Base-by-base conservation (phyloP, 129 eudicot species). In the Chrysanthemum makinoi region DNA sequence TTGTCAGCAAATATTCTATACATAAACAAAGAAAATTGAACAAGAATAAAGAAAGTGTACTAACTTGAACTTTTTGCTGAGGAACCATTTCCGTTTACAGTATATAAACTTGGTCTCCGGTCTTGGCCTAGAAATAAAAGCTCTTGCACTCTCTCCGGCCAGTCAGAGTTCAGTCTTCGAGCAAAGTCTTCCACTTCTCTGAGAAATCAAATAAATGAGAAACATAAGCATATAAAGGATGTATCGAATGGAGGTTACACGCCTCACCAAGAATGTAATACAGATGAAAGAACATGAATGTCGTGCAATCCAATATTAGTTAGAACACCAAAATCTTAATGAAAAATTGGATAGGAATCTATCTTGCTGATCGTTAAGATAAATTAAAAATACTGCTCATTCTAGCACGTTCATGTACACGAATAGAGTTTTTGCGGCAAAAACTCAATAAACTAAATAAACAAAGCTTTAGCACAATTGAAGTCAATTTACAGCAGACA, bases 151-250 rank as follows among this genome's bases (percentile, higher is more conserved):
- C 93, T 86, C 71, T 89, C 90, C 0, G 90, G 90, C 93, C 96
- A 89, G 65, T 86, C 87, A 6, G 91, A 86, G 66, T 87, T 89
- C 82, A 89, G 75, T 79, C 96, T 84, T 73, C 96, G 79, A 11
- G 90, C 89, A 60, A 89, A 89, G 66, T 89, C 96, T 79, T 82
- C 94, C 12, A 89, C 96, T 80, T 89, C 96, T 82, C 96, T 89
- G 80, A 67, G 12, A 62, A 58, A 62, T 49, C 10, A 62, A 53
- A 73, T 4, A 68, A 75, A 78, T 59, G 54, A 33, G 17, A 26
- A 35, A 65, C 61, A 35, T 44, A 54, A 68, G 50, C 69, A 68
- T 49, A 68, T 51, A 50, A 2, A 62, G 3, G 5, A 64, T 65
- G 39, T 15, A 15, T 59, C 30, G 35, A 18, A 8, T 30, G 33